These are phyloP conservation scores for Kwoniella shandongensis DNA, from an alignment of 768 basidiomycete species.

Conservation along the genomic window DNA sequence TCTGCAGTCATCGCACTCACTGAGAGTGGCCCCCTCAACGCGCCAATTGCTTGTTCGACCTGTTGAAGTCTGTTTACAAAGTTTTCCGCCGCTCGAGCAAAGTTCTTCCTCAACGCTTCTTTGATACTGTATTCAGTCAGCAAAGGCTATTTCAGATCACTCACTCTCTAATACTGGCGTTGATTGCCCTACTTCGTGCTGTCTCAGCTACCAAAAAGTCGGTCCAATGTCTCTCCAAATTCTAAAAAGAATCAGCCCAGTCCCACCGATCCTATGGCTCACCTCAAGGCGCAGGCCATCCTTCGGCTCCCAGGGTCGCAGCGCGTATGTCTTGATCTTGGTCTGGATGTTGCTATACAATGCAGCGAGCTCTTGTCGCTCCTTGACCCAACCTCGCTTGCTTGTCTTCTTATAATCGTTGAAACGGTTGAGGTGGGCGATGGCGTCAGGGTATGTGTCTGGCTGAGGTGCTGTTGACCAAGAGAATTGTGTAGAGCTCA, in stretches of 20 bases:
- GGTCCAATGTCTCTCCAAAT: conserved; percentile 78
- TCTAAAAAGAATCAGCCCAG: conserved; percentile 51
- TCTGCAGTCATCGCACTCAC: conserved; percentile 22
- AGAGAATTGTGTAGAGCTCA: conserved; percentile 65
- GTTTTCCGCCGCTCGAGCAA: conserved; percentile 47
- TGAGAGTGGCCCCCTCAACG: conserved; percentile 38
- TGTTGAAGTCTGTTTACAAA: conserved; percentile 40
- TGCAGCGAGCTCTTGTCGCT: conserved; percentile 81
- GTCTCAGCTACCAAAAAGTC: conserved; percentile 72
- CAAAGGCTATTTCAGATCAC: conserved; percentile 44
- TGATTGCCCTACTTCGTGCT: conserved; percentile 73
- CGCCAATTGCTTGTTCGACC: conserved; percentile 48
- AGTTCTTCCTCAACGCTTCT: conserved; percentile 47
- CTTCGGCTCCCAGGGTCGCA: conserved; percentile 79
- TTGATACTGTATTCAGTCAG: conserved; percentile 45
- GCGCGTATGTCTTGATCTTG: conserved; percentile 83
- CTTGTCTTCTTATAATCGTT: conserved; percentile 77
- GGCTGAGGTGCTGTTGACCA: conserved; percentile 70
- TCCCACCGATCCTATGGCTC: conserved; percentile 30
- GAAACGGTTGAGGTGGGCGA: conserved; percentile 70
- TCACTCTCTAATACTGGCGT: conserved; percentile 83
- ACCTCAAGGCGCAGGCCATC: conserved; percentile 66
- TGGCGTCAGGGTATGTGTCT: conserved; percentile 78
- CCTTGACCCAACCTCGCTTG: conserved; percentile 84
- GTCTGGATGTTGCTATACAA: conserved; percentile 92